Percentiles rank a stretch among this genome's conserved stretches.
phyloP scores from a whole-genome alignment of 169 alveolate species.

The Cryptosporidium sp. region DNA sequence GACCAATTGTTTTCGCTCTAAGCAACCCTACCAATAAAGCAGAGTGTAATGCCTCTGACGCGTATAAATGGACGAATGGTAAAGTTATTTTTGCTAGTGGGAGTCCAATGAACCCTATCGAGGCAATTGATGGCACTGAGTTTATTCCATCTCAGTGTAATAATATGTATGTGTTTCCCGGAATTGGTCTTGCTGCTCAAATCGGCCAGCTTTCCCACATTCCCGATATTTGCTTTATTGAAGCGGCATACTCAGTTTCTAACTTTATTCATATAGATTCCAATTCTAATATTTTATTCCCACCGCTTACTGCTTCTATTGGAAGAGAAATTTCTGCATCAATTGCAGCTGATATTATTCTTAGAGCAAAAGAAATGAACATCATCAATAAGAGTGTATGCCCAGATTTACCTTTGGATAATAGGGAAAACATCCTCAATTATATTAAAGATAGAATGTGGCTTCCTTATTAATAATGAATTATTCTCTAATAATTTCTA shows the following conservation, averaged over 20 bases:
- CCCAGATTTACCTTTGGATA: slow-evolving; percentile 22
- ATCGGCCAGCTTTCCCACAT: slow-evolving; percentile 52
- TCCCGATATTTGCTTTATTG: slow-evolving; percentile 73
- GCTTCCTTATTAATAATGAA: slow-evolving; percentile 36
- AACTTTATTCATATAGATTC: not conserved
- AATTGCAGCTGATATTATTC: slow-evolving; percentile 59
- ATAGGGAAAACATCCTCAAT: slow-evolving; percentile 25
- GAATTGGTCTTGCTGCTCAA: slow-evolving; percentile 79
- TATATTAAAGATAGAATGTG: slow-evolving; percentile 58
- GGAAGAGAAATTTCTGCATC: slow-evolving; percentile 57
- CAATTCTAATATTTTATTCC: slow-evolving; percentile 25
- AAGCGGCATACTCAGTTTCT: slow-evolving; percentile 75
- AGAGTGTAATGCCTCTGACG: slow-evolving; percentile 80
- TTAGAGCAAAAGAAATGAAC: slow-evolving; percentile 12
- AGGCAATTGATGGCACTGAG: slow-evolving; percentile 30
- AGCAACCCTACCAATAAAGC: slow-evolving; percentile 79
- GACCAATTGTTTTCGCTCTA: slow-evolving; percentile 80
- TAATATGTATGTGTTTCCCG: slow-evolving; percentile 80
- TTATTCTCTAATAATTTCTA: not conserved
- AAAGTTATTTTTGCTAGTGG: slow-evolving; percentile 78
- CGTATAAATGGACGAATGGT: slow-evolving; percentile 78
- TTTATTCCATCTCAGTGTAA: slow-evolving; percentile 76
- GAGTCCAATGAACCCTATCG: slow-evolving; percentile 79
- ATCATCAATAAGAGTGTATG: not conserved
- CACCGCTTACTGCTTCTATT: slow-evolving; percentile 47